Percentiles rank a stretch among this genome's conserved stretches.
These are phyloP conservation scores for Buddleja alternifolia DNA, from an alignment of 257 asterid genomes.

Conservation along the genomic window DNA sequence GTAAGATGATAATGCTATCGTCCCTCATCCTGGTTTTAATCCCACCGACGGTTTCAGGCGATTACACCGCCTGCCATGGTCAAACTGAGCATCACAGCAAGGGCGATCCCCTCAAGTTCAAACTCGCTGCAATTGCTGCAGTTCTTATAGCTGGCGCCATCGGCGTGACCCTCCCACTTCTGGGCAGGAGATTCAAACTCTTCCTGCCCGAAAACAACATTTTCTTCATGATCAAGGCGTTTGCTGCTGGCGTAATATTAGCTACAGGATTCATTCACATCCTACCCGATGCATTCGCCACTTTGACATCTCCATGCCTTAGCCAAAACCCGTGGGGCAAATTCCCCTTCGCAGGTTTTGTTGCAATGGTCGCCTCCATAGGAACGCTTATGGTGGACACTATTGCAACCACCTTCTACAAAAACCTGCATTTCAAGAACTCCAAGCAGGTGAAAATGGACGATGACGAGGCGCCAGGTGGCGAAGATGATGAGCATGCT, in stretches of 20 bases:
- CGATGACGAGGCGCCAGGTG: slow-evolving; percentile 26
- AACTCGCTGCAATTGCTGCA: slow-evolving; percentile 38
- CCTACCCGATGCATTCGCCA: slow-evolving; percentile 52
- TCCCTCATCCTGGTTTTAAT: slow-evolving; percentile 3
- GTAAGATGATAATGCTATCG: slow-evolving; percentile 16
- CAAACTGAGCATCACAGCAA: slow-evolving; percentile 23
- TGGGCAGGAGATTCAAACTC: slow-evolving; percentile 36
- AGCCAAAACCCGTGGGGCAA: slow-evolving; percentile 43
- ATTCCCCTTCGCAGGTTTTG: slow-evolving; percentile 52
- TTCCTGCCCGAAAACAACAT: slow-evolving; percentile 49
- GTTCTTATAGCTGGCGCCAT: slow-evolving; percentile 43
- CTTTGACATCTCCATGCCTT: slow-evolving; percentile 46
- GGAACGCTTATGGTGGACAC: slow-evolving; percentile 51
- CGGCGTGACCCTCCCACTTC: slow-evolving; percentile 52
- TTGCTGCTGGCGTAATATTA: slow-evolving; percentile 55
- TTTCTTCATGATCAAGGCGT: slow-evolving; percentile 58
- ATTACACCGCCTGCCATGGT: slow-evolving; percentile 28
- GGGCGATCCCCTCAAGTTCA: slow-evolving; percentile 50
- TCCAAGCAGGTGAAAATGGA: slow-evolving; percentile 28
- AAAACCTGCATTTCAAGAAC: slow-evolving; percentile 29
- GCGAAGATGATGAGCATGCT: slow-evolving; percentile 19
- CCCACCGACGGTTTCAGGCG: slow-evolving; percentile 7
- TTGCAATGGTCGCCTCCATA: slow-evolving; percentile 48
- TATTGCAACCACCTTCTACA: slow-evolving; percentile 40
- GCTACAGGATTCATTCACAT: slow-evolving; percentile 56